Base-by-base conservation (phyloP, 2,329 filamentous ascomycete species). In the Fusarium chaquense region DNA sequence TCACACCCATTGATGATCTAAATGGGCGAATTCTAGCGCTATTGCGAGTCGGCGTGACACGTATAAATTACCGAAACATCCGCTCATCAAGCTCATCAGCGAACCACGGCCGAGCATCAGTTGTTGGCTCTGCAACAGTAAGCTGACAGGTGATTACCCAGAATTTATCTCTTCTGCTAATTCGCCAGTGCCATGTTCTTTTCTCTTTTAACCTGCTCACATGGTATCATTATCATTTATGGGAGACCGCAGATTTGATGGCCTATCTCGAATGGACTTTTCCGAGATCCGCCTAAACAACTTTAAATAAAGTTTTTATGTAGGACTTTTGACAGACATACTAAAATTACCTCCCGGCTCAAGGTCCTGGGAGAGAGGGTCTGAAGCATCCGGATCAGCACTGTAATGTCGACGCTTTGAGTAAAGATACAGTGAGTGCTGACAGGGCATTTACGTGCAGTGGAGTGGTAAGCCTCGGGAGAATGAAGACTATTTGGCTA, bases 61-160 rank as follows among this genome's bases (percentile, higher is more conserved):
- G 36, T 26, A 36, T 30, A 3, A 1, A 9, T 16, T 61, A 40
- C 26, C 13, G 24, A 24, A 28, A 3, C 41, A 32, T 47, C 16
- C 41, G 10, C 9, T 16, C 13, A 24, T 16, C 13, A 24, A 8
- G 32, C 15, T 20, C 26, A 40, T 35, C 9, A 40, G 15, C 20
- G 20, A 32, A 32, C 6, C 11, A 24, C 13, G 1, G 9, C 15
- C 40, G 26, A 2, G 16, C 12, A 58, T 26, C 4, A 16, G 20
- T 15, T 5, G 12, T 3, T 36, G 6, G 36, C 36, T 12, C 5
- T 50, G n/a, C 16, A 43, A 44, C 15, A 32, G 59, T 63, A 62
- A 63, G 58, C 60, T 63, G 47, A 63, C 58, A n/a, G 41, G 9
- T 15, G 6, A 15, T 44, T n/a, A 41, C 20, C 22, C 8, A 20